Percentiles rank a stretch among this genome's conserved stretches.
These are phyloP conservation scores for Pelagophyceae sp. DNA, from an alignment of 352 stramenopile genomes.

Conservation along the genomic window DNA sequence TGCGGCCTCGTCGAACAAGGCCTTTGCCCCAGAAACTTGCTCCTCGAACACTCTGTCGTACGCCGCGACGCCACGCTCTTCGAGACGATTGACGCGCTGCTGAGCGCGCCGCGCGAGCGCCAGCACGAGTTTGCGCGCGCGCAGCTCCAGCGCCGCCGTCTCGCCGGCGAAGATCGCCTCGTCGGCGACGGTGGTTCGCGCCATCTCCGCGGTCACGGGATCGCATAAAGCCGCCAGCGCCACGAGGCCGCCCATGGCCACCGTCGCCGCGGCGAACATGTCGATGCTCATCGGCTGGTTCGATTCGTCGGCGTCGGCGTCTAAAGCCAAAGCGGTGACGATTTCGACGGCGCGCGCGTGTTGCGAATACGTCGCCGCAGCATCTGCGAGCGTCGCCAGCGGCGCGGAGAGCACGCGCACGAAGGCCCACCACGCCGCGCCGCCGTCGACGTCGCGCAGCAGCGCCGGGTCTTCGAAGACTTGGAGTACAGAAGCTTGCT, in stretches of 20 bases:
- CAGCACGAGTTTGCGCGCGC: too few relatives aligned
- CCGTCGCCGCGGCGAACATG: background rate
- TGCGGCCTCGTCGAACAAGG: too few relatives aligned
- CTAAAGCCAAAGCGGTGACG: background rate
- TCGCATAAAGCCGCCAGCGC: background rate
- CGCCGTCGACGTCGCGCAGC: background rate
- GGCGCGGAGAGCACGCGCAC: conserved; percentile 1
- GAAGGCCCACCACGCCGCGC: conserved; percentile 2
- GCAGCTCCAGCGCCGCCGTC: background rate
- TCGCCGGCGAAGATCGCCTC: background rate
- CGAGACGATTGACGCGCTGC: too few relatives aligned
- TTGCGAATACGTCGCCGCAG: background rate
- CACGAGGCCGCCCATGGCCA: conserved; percentile 8
- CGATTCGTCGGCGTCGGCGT: background rate
- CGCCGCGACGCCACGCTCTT: too few relatives aligned
- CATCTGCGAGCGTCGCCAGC: background rate
- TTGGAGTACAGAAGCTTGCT: background rate
- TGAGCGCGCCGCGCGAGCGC: too few relatives aligned
- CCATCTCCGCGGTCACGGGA: too few relatives aligned
- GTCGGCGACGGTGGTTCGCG: too few relatives aligned
- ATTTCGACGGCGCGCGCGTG: background rate
- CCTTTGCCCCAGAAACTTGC: too few relatives aligned
- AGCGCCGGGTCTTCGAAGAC: background rate
- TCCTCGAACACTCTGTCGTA: too few relatives aligned
- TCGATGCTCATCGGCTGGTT: background rate